phyloP scores from a whole-genome alignment of 768 basidiomycete species.

The Stropharia rugosoannulata region DNA sequence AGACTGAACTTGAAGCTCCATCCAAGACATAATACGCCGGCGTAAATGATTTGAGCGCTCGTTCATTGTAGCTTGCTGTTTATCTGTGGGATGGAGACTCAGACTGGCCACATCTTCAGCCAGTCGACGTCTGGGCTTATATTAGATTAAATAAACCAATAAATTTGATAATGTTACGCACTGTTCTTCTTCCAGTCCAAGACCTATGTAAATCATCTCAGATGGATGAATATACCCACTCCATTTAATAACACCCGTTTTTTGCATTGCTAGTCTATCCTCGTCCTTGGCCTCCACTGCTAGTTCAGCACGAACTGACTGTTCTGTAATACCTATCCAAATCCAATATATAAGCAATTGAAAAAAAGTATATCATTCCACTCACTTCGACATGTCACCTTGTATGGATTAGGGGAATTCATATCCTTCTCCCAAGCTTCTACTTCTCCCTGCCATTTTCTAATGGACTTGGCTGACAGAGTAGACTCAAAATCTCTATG shows the following conservation, averaged over 20 bases:
- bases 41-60: not conserved
- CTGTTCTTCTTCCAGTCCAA: conserved; percentile 14
- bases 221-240: not conserved
- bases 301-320: not conserved
- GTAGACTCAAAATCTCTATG: not conserved
- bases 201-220: conserved; percentile 6
- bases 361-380: too few species aligned
- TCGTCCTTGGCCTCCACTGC: not conserved
- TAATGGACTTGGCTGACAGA: not conserved
- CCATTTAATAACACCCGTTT: not conserved
- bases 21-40: not conserved
- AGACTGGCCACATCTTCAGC: conserved; percentile 7
- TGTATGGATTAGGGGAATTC: too few species aligned
- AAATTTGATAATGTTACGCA: not conserved
- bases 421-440: not conserved
- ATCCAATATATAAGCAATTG: not conserved
- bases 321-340: not conserved
- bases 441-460: not conserved
- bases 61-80: not conserved
- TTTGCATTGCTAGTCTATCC: not conserved
- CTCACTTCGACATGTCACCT: too few species aligned
- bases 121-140: conserved; percentile 4
- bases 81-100: not conserved
- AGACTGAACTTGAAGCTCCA: not conserved
- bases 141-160: too few species aligned